Evolutionary conservation across 805 yeast genomes (phyloP), one percentile per base, ranked within the genome.

Genomic region (Ogataea paradorogensis): DNA sequence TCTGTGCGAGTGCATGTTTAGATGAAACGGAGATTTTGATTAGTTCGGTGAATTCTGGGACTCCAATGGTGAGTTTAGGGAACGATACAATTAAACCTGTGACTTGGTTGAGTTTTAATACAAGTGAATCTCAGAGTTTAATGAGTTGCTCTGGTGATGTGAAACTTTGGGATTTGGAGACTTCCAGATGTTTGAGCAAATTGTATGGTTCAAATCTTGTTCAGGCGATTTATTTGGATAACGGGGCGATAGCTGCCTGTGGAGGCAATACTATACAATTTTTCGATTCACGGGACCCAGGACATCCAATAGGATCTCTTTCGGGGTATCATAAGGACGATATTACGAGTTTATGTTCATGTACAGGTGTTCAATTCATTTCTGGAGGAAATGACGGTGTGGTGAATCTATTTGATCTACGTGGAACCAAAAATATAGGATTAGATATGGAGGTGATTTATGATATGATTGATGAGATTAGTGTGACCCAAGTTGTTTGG

Each of bases 381-480:
- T 45, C 42, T 22, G 53, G 50, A 2, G 53, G 53, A 11, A 45
- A 45, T 30, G 53, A 50, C 27, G 53, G 53, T 4, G 30, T 43
- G 15, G 34, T 50, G 26, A 47, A 45, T 29, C 24, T 24, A 31
- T 50, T 40, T 33, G 52, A 50, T 27, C 35, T 50, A 25, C 45
- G 53, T 13, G 34, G 32, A 6, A 25, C 36, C 18, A 29, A 35
- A 29, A 30, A 42, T 27, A 22, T 47, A 9, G 33, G 38, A 5
- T 27, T 50, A 29, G 48, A 50, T 40, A 31, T 36, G 34, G 53
- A 47, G 39, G 35, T 33, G 7, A 34, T 45, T 9, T 50, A 40
- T 29, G 42, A 39, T 11, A 29, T 32, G 15, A 7, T 27, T 9
- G 48, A 35, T 16, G 33, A 29, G 24, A 27, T 46, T 7, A 42